phyloP scores from a whole-genome alignment of 345 rosid species.

The Acer campestre region DNA sequence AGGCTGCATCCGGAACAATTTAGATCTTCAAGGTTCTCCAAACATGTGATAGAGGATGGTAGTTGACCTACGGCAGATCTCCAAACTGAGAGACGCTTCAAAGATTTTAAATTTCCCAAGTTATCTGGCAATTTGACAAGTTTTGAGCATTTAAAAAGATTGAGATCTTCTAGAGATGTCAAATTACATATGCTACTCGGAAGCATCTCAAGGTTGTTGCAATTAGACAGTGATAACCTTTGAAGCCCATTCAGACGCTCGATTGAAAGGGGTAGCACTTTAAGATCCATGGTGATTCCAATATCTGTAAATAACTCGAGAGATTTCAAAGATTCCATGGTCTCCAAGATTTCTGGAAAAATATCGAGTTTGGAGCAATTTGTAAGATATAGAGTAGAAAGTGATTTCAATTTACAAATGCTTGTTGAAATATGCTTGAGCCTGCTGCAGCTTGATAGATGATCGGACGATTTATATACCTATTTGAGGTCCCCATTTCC shows the following conservation, averaged over 20 bases:
- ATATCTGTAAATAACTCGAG: neutral
- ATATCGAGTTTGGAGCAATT: too few species aligned
- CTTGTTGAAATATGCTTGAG: neutral
- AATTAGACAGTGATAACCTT: neutral
- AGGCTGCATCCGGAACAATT: too few species aligned
- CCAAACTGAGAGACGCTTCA: neutral
- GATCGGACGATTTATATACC: too few species aligned
- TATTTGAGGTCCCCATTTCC: too few species aligned
- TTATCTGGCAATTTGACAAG: neutral
- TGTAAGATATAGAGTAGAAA: neutral
- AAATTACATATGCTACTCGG: neutral
- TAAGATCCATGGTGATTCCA: neutral
- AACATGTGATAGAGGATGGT: too few species aligned
- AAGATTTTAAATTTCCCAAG: neutral
- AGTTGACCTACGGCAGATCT: too few species aligned
- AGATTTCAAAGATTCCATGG: neutral
- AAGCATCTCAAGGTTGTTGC: neutral
- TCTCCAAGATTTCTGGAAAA: too few species aligned
- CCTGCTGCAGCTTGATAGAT: neutral
- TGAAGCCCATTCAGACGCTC: neutral
- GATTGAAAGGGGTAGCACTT: neutral
- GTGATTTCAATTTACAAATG: neutral
- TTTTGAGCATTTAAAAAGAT: neutral
- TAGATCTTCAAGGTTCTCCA: too few species aligned
- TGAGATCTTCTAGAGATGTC: neutral